Percentiles rank a stretch among this genome's conserved stretches.
Evolutionary conservation across 352 stramenopile genomes (phyloP).

Genomic region (Phytophthora uliginosa): DNA sequence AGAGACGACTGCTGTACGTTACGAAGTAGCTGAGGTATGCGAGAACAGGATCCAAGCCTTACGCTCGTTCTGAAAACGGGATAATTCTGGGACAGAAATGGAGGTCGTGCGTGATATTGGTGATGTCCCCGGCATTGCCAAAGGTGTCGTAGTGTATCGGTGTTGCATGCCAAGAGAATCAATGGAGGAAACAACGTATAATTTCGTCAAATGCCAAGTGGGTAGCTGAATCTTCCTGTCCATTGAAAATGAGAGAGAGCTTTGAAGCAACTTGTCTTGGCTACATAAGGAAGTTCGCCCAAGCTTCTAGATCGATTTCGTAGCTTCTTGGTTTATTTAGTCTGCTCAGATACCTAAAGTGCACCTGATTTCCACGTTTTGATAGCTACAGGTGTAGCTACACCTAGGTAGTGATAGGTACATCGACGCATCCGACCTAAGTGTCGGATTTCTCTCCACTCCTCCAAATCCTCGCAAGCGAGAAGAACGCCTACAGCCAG

Average conservation of each 20-base stretch:
- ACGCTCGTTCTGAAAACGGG: not conserved
- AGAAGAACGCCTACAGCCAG: not conserved
- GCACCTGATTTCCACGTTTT: not conserved
- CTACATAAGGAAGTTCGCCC: not conserved
- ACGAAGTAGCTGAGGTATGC: constrained; percentile 10
- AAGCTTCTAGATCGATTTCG: no score
- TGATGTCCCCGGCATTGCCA: not conserved
- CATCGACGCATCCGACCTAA: not conserved
- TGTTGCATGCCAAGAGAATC: not conserved
- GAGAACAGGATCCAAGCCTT: no score
- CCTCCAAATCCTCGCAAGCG: not conserved
- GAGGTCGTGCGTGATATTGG: not conserved
- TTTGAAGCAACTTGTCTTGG: not conserved
- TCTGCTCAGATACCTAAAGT: no score
- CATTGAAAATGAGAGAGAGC: no score
- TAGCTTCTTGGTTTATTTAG: no score
- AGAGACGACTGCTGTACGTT: constrained; percentile 16
- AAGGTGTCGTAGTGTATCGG: not conserved
- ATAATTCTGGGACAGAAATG: not conserved
- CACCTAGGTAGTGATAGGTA: no score
- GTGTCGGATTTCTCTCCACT: not conserved
- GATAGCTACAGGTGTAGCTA: not conserved
- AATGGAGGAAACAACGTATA: not conserved
- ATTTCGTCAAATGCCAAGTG: not conserved
- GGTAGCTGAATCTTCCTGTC: not conserved